phyloP scores from a whole-genome alignment of 2,329 filamentous ascomycete species.

The Calonectria henricotiae region DNA sequence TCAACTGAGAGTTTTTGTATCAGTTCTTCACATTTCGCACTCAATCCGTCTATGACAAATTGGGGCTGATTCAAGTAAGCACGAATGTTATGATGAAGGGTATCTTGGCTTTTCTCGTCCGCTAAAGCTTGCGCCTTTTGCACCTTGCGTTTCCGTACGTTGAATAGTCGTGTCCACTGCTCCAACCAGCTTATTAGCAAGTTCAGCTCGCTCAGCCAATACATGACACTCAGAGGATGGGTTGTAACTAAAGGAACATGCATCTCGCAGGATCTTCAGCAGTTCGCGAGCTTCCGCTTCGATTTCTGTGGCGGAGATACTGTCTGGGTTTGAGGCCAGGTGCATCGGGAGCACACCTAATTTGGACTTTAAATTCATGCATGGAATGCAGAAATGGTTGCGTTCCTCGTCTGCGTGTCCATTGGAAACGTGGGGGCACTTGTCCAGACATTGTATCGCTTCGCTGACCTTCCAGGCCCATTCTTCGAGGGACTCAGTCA shows the following conservation, averaged over 20 bases:
- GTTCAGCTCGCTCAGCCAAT: not conserved
- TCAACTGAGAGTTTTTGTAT: constrained; percentile 10
- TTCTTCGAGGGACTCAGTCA: constrained; percentile 9
- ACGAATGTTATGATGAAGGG: not conserved
- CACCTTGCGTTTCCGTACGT: not conserved
- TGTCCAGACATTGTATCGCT: constrained; percentile 2
- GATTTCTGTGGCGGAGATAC: not conserved
- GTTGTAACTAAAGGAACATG: constrained; percentile 19
- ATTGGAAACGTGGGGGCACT: constrained; percentile 13
- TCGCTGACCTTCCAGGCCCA: constrained; percentile 30
- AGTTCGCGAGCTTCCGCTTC: not conserved
- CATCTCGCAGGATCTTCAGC: constrained; percentile 11
- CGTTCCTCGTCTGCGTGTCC: not conserved
- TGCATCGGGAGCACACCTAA: constrained; percentile 24
- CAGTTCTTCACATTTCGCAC: constrained; percentile 6
- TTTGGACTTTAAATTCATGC: constrained; percentile 23
- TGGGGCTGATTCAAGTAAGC: constrained; percentile 19
- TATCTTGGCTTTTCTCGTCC: not conserved
- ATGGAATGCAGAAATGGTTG: constrained; percentile 5
- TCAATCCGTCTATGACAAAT: constrained; percentile 22
- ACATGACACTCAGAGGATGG: not conserved
- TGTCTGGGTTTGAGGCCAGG: not conserved
- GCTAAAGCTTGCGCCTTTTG: not conserved
- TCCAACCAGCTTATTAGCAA: not conserved
- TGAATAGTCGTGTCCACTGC: not conserved